Conservation (phyloP, 345 rosid species). For the Isatis tinctoria region DNA sequence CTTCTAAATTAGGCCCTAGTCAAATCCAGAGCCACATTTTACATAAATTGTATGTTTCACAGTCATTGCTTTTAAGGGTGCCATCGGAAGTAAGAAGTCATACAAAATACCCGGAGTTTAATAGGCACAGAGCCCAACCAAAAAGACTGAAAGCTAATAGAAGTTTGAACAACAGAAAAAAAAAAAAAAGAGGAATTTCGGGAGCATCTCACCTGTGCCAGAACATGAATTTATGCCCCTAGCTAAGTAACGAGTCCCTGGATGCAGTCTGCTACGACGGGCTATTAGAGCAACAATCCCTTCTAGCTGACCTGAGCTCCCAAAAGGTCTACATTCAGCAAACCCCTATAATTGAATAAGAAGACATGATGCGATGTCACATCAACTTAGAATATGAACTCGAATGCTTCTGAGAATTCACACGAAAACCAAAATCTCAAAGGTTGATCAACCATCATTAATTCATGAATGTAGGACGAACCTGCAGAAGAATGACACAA, state of each 20-base stretch:
- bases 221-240: conserved; percentile 96
- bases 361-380: conserved; percentile 21
- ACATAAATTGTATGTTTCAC: background rate
- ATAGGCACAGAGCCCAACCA: background rate
- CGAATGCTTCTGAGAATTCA: background rate
- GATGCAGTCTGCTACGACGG: conserved; percentile 96
- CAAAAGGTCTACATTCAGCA: conserved; percentile 91
- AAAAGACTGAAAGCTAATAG: conserved; percentile 1
- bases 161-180: background rate
- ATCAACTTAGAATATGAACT: conserved; percentile 3
- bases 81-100: background rate
- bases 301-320: conserved; percentile 87
- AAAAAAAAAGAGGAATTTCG: conserved; percentile 1
- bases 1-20: conserved; percentile 30
- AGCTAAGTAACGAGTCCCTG: conserved; percentile 98
- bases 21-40: conserved; percentile 19
- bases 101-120: background rate
- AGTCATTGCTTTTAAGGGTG: conserved; percentile 9
- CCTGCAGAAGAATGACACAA: conserved; percentile 93
- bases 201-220: conserved; percentile 72
- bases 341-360: conserved; percentile 87
- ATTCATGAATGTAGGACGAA: conserved; percentile 34
- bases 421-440: background rate
- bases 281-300: conserved; percentile 90
- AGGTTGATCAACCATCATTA: background rate